phyloP scores from a whole-genome alignment of 2,329 filamentous ascomycete genomes.

The Neospermospora avenae region DNA sequence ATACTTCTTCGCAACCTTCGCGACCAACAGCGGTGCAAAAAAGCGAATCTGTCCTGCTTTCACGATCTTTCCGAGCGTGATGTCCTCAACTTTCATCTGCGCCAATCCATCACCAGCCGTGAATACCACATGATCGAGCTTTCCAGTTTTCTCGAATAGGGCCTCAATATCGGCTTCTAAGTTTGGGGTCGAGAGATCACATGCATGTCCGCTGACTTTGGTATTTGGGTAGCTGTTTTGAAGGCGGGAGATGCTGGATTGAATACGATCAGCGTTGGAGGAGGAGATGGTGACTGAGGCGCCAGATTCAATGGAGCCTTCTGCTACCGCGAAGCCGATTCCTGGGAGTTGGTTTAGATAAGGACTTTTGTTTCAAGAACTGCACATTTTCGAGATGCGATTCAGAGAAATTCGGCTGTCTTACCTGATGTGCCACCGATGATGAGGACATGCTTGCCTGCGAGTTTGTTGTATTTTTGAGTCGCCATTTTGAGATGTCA shows the following conservation, averaged over 20 bases:
- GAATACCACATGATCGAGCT: constrained; percentile 29
- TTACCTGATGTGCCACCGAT: constrained; percentile 30
- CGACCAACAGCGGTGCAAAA: constrained; percentile 27
- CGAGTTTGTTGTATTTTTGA: constrained; percentile 31
- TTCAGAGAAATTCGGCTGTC: too few species aligned
- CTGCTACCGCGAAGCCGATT: constrained; percentile 30
- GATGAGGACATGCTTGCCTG: constrained; percentile 28
- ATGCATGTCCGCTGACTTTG: constrained; percentile 18
- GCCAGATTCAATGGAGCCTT: constrained; percentile 27
- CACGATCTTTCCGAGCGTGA: constrained; percentile 18
- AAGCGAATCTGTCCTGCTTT: constrained; percentile 26
- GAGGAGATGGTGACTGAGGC: constrained; percentile 29
- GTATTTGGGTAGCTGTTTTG: constrained; percentile 14
- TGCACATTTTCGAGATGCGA: too few species aligned
- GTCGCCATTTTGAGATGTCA: neutral
- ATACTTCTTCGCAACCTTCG: constrained; percentile 25
- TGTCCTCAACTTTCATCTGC: constrained; percentile 8
- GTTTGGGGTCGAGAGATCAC: constrained; percentile 23
- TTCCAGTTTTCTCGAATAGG: constrained; percentile 38
- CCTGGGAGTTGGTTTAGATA: constrained; percentile 8
- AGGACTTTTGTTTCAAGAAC: too few species aligned
- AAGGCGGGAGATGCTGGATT: constrained; percentile 13
- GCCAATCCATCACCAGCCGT: constrained; percentile 27
- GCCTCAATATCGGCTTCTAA: constrained; percentile 38
- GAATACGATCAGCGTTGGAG: constrained; percentile 10